These are phyloP conservation scores for Bondarzewia mesenterica DNA, from an alignment of 1,284 basidiomycete genomes.

Conservation along the genomic window DNA sequence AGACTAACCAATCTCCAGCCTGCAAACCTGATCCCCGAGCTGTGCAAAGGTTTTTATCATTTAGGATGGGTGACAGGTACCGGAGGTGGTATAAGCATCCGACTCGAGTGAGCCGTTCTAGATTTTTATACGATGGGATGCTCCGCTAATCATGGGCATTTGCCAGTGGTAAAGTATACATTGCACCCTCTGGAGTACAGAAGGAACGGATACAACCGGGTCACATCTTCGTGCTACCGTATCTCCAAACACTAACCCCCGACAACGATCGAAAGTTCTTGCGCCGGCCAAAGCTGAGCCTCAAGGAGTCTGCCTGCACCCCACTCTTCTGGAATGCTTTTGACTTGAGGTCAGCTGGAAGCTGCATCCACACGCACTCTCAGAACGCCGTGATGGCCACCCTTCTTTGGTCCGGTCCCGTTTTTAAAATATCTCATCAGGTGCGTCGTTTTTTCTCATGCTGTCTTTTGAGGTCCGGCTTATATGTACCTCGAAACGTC, in stretches of 20 bases:
- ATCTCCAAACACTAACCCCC: conserved; percentile 56
- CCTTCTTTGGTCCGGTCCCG: conserved; percentile 58
- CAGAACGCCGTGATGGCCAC: conserved; percentile 85
- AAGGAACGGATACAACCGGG: conserved; percentile 76
- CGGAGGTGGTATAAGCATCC: conserved; percentile 63
- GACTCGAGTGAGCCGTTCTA: conserved; percentile 43
- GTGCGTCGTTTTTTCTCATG: conserved; percentile 23
- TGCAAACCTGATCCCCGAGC: conserved; percentile 74
- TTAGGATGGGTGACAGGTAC: conserved; percentile 60
- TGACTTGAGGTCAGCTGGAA: conserved; percentile 65
- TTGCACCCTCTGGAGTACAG: conserved; percentile 83
- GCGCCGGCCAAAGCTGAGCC: conserved; percentile 54
- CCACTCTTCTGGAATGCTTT: conserved; percentile 92
- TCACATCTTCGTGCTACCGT: conserved; percentile 83
- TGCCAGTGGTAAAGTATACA: conserved; percentile 67
- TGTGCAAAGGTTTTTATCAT: conserved; percentile 59
- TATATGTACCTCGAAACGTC: too few species aligned
- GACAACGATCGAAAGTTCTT: conserved; percentile 67
- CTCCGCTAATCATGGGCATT: background rate
- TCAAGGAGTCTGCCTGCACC: conserved; percentile 79
- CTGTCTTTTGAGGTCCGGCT: background rate
- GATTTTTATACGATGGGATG: background rate
- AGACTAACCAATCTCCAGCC: conserved; percentile 37
- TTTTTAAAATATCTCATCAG: conserved; percentile 77
- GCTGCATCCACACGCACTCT: conserved; percentile 84